phyloP scores from a whole-genome alignment of 108 stramenopile genomes.

The Nitzschia putrida region DNA sequence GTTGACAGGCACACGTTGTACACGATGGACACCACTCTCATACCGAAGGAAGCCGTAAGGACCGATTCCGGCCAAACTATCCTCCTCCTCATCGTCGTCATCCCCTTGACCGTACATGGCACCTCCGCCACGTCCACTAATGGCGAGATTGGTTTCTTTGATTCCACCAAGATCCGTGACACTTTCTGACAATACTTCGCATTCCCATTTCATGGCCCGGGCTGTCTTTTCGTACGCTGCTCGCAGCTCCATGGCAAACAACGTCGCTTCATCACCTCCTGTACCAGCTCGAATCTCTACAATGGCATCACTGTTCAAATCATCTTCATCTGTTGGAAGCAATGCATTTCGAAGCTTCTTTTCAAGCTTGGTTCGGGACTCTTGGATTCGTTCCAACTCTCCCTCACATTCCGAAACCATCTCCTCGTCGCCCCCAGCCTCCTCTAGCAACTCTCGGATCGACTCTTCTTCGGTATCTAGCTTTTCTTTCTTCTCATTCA shows the following conservation, averaged over 20 bases:
- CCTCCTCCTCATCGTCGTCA: constrained; percentile 29
- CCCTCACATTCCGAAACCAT: constrained; percentile 53
- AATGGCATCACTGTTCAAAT: constrained; percentile 77
- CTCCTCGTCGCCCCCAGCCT: constrained; percentile 44
- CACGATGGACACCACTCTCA: constrained; percentile 96
- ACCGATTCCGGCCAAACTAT: constrained; percentile 45
- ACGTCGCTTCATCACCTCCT: constrained; percentile 92
- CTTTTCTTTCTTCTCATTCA: constrained; percentile 40
- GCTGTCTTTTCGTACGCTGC: constrained; percentile 84
- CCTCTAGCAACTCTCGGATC: constrained; percentile 57
- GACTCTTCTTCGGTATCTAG: constrained; percentile 54
- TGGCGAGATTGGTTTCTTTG: constrained; percentile 67
- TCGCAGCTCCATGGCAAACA: constrained; percentile 89
- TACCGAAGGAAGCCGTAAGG: constrained; percentile 89
- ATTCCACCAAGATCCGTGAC: constrained; percentile 77
- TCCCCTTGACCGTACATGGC: constrained; percentile 14
- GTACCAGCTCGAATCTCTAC: constrained; percentile 95
- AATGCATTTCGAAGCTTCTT: constrained; percentile 54
- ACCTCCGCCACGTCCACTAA: constrained; percentile 44
- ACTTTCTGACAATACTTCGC: constrained; percentile 63
- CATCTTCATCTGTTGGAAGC: constrained; percentile 76
- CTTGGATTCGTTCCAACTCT: constrained; percentile 51
- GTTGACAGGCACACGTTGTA: constrained; percentile 97
- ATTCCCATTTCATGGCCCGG: constrained; percentile 64
- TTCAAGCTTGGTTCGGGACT: constrained; percentile 38